Evolutionary conservation across 768 basidiomycete genomes (phyloP).

Genomic region (Kondoa subrosea): DNA sequence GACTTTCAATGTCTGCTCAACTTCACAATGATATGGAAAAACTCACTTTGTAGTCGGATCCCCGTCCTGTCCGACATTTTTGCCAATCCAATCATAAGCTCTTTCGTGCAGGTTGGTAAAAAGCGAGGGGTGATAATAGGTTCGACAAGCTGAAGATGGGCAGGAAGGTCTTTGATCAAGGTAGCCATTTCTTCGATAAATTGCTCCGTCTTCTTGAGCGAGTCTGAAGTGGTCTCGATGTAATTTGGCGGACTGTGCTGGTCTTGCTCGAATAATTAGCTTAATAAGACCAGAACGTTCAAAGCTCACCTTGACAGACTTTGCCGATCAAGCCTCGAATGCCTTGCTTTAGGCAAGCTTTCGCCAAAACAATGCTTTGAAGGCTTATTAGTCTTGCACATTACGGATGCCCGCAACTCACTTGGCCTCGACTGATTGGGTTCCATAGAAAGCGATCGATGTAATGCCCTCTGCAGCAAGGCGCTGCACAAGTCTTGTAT

Average conservation of each 20-base stretch:
- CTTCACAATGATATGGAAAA: conserved; percentile 56
- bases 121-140: conserved; percentile 81
- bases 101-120: conserved; percentile 68
- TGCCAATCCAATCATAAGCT: conserved; percentile 48
- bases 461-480: conserved; percentile 60
- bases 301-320: conserved; percentile 37
- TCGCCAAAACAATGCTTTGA: conserved; percentile 61
- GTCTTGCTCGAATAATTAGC: conserved; percentile 1
- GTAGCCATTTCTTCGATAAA: conserved; percentile 44
- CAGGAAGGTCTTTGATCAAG: conserved; percentile 33
- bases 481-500: conserved; percentile 48
- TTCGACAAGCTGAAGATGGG: conserved; percentile 44
- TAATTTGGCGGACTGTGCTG: conserved; percentile 34
- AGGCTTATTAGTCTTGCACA: not conserved
- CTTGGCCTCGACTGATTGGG: conserved; percentile 69
- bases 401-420: conserved; percentile 32
- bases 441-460: conserved; percentile 61
- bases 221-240: conserved; percentile 40
- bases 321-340: conserved; percentile 74
- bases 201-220: conserved; percentile 40
- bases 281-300: not conserved
- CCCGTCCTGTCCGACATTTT: conserved; percentile 38
- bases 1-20: not conserved
- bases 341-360: conserved; percentile 53
- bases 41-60: conserved; percentile 59